Conservation (phyloP, 805 yeast species). For the Jamesozyma rosinii region DNA sequence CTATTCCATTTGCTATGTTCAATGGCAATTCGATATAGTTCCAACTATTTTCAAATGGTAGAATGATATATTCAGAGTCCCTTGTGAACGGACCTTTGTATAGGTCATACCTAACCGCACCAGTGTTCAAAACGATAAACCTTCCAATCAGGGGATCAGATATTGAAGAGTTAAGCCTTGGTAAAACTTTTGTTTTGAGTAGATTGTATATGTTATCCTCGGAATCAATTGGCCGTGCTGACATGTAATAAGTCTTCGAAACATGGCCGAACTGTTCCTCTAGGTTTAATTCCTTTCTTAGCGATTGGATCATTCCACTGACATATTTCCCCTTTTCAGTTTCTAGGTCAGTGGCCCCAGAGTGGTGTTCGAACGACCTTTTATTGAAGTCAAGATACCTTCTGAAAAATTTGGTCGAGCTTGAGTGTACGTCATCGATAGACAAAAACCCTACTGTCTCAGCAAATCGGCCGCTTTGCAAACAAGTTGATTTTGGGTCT, state of each 20-base stretch:
- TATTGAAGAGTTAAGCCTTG: conserved; percentile 22
- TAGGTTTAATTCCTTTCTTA: conserved; percentile 44
- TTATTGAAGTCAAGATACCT: conserved; percentile 76
- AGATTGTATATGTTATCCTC: conserved; percentile 50
- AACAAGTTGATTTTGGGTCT: conserved; percentile 59
- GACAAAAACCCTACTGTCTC: conserved; percentile 90
- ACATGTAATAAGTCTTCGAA: conserved; percentile 55
- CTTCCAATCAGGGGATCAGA: conserved; percentile 33
- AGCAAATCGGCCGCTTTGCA: conserved; percentile 90
- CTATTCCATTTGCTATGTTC: conserved; percentile 44
- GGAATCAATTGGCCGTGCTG: conserved; percentile 55
- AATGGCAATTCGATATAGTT: conserved; percentile 52
- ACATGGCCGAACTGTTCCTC: conserved; percentile 55
- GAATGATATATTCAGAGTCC: conserved; percentile 71
- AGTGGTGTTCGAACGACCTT: conserved; percentile 60
- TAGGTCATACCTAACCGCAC: conserved; percentile 79
- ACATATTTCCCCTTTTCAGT: conserved; percentile 48
- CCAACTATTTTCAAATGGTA: conserved; percentile 84
- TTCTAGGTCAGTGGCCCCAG: conserved; percentile 35
- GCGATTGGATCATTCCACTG: conserved; percentile 35
- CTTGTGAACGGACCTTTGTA: conserved; percentile 75
- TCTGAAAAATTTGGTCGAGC: conserved; percentile 39
- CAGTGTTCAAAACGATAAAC: conserved; percentile 68
- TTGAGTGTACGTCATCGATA: conserved; percentile 31
- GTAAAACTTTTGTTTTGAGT: conserved; percentile 48